These are phyloP conservation scores for Colletotrichum godetiae DNA, from an alignment of 2,329 filamentous ascomycete genomes.

Conservation along the genomic window DNA sequence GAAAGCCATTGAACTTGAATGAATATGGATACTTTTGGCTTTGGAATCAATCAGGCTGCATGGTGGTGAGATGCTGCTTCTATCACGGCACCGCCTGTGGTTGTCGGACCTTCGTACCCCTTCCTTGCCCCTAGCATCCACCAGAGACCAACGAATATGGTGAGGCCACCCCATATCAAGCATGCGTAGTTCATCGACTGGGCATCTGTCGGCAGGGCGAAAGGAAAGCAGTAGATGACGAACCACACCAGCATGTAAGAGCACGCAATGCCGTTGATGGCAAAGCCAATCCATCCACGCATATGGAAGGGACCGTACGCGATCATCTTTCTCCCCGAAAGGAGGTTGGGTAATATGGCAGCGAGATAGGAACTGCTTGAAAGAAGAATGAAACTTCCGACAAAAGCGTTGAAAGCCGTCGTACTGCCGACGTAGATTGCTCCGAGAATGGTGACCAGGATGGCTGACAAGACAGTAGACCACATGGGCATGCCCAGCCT, in stretches of 20 bases:
- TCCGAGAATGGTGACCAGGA: conserved; percentile 64
- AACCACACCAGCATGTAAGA: conserved; percentile 70
- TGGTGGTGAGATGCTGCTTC: background rate
- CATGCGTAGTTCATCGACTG: conserved; percentile 65
- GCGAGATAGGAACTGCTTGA: conserved; percentile 67
- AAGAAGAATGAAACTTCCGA: conserved; percentile 59
- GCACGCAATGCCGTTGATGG: conserved; percentile 63
- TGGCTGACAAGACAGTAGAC: conserved; percentile 61
- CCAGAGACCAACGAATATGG: conserved; percentile 51
- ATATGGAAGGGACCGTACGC: conserved; percentile 69
- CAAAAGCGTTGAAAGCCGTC: conserved; percentile 75
- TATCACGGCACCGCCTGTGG: conserved; percentile 21
- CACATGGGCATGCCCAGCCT: conserved; percentile 49
- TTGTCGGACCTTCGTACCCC: conserved; percentile 38
- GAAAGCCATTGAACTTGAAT: background rate
- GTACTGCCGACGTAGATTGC: conserved; percentile 74
- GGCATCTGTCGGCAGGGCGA: conserved; percentile 55
- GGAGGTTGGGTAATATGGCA: conserved; percentile 69
- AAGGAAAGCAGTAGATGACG: conserved; percentile 73
- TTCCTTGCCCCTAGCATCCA: conserved; percentile 49
- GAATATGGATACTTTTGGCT: background rate
- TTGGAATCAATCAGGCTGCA: background rate
- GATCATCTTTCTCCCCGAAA: conserved; percentile 51
- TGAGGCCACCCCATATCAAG: conserved; percentile 56
- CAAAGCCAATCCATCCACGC: conserved; percentile 57